These are phyloP conservation scores for Jimgerdemannia flammicorona DNA, from an alignment of 192 early-diverging fungal species.

Conservation along the genomic window DNA sequence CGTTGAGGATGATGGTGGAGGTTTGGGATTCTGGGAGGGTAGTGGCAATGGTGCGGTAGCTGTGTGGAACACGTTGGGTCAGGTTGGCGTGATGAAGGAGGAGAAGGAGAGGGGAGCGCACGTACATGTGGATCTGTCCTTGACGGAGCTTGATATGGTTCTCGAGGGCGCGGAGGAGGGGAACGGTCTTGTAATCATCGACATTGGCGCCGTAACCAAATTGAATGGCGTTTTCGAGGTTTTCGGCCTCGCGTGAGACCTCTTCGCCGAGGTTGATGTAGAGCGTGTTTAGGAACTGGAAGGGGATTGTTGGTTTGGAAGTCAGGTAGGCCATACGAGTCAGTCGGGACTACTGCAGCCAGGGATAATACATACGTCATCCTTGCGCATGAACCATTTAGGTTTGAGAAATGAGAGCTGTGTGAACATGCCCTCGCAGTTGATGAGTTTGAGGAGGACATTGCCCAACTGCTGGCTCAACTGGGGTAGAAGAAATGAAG, in stretches of 20 bases:
- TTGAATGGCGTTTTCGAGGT: neutral
- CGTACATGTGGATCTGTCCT: constrained; percentile 23
- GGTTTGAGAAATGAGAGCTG: neutral
- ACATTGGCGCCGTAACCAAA: neutral
- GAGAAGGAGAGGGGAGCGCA: neutral
- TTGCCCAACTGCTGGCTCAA: neutral
- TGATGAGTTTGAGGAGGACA: neutral
- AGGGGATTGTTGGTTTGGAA: neutral
- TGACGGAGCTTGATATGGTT: constrained; percentile 7
- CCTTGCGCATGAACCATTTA: neutral
- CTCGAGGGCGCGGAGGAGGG: neutral
- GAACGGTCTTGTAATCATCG: neutral
- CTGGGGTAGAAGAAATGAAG: neutral
- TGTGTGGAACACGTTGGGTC: neutral
- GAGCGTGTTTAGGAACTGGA: neutral
- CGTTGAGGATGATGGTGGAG: constrained; percentile 18
- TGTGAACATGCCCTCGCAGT: neutral
- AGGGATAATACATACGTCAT: neutral
- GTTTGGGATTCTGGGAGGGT: constrained; percentile 24
- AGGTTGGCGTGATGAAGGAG: neutral
- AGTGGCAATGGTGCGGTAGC: constrained; percentile 35
- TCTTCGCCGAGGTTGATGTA: neutral
- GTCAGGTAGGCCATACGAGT: too few species aligned
- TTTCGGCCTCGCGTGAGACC: neutral
- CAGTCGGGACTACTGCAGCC: too few species aligned